Percentiles rank a stretch among this genome's conserved stretches.
Evolutionary conservation across 2,329 filamentous ascomycete genomes (phyloP).

Genomic region (Ambrosiella beaveri): DNA sequence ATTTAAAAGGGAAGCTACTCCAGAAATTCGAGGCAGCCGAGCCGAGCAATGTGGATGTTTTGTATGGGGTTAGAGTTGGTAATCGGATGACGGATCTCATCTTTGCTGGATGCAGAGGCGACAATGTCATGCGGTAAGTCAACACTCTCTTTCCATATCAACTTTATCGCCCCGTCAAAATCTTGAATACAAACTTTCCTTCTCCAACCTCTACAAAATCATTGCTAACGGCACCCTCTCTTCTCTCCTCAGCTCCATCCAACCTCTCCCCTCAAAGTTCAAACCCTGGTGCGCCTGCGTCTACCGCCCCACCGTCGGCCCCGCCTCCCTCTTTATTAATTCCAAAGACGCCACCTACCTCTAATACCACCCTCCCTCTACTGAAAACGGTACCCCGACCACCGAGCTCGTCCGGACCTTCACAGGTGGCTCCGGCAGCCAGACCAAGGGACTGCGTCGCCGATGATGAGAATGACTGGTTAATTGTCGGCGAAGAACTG

Average conservation of each 20-base stretch:
- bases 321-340: background rate
- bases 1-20: constrained; percentile 29
- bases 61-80: constrained; percentile 30
- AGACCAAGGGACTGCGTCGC: constrained; percentile 36
- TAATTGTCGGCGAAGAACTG: constrained; percentile 35
- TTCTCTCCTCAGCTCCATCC: constrained; percentile 27
- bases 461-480: constrained; percentile 32
- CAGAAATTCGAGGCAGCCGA: constrained; percentile 28
- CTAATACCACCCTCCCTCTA: constrained; percentile 16
- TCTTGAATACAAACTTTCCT: background rate
- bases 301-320: background rate
- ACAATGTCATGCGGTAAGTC: constrained; percentile 34
- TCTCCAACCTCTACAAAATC: constrained; percentile 30
- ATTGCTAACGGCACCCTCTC: constrained; percentile 27
- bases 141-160: background rate
- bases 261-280: constrained; percentile 34
- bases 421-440: constrained; percentile 31
- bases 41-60: constrained; percentile 37
- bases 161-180: background rate
- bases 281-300: constrained; percentile 11
- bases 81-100: constrained; percentile 28
- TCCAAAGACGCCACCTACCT: background rate
- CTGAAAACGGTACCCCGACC: constrained; percentile 24
- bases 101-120: constrained; percentile 32
- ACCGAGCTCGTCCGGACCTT: constrained; percentile 34